Percentiles rank a stretch among this genome's conserved stretches.
Conservation (phyloP, 352 stramenopile genomes). For the Chrysophaeum taylorii region DNA sequence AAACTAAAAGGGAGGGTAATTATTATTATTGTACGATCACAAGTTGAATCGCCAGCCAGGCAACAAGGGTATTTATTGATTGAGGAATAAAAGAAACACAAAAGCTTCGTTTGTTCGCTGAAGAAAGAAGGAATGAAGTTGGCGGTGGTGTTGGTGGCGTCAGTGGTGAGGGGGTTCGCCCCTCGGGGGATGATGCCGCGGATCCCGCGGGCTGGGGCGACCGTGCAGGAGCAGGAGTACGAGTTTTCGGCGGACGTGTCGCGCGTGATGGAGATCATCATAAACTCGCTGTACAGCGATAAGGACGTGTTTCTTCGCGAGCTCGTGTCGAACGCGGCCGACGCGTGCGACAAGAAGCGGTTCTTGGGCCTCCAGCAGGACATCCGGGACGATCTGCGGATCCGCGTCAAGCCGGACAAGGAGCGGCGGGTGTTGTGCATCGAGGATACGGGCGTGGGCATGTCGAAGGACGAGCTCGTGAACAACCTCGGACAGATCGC, state of each 20-base stretch:
- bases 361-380: constrained; percentile 80
- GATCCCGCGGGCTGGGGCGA: too few relatives aligned
- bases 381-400: constrained; percentile 37
- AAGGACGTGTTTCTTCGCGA: constrained; percentile 78
- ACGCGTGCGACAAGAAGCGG: constrained; percentile 95
- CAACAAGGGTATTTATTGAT: too few relatives aligned
- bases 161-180: too few relatives aligned
- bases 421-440: constrained; percentile 86
- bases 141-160: too few relatives aligned
- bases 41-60: too few relatives aligned
- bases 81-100: too few relatives aligned
- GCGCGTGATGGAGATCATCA: constrained; percentile 55
- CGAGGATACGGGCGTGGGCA: constrained; percentile 88
- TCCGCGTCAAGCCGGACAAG: constrained; percentile 69
- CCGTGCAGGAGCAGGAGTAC: too few relatives aligned
- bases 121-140: too few relatives aligned
- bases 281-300: constrained; percentile 49
- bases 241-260: constrained; percentile 44
- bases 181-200: too few relatives aligned
- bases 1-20: too few relatives aligned
- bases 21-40: too few relatives aligned
- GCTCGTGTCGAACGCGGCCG: constrained; percentile 91
- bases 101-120: too few relatives aligned
- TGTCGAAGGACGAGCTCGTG: constrained; percentile 91
- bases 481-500: constrained; percentile 87